Conservation (phyloP, 768 basidiomycete species). For the Lactifluus rugatus region DNA sequence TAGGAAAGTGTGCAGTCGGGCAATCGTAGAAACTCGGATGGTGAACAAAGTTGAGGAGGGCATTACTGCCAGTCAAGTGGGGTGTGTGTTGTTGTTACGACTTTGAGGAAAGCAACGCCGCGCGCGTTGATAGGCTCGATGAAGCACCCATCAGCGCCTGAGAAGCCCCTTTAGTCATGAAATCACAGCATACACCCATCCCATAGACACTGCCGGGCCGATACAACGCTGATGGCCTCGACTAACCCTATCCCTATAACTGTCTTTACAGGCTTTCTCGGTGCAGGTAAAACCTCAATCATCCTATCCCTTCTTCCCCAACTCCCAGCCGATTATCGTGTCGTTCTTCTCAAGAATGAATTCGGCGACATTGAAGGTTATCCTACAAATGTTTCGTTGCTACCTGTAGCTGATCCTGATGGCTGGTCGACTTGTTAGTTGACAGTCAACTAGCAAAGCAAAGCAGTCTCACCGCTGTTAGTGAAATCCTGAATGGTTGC, state of each 20-base stretch:
- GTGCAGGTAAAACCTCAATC: constrained; percentile 69
- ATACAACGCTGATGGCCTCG: too few relatives aligned
- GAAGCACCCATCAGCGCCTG: too few relatives aligned
- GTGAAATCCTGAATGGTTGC: constrained; percentile 94
- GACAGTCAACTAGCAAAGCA: constrained; percentile 86
- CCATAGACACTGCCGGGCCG: too few relatives aligned
- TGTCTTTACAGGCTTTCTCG: constrained; percentile 91
- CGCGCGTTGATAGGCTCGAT: too few relatives aligned
- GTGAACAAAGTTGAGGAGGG: constrained; percentile 13
- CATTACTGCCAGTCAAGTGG: not conserved
- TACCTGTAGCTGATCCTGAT: not conserved
- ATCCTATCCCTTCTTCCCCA: constrained; percentile 78
- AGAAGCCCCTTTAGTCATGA: too few relatives aligned
- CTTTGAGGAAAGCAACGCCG: too few relatives aligned
- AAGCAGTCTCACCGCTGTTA: constrained; percentile 76
- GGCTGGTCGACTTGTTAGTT: constrained; percentile 35
- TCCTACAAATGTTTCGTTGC: not conserved
- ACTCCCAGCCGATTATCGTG: constrained; percentile 77
- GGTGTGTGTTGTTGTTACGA: not conserved
- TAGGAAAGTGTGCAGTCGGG: constrained; percentile 54
- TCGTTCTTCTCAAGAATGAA: constrained; percentile 91
- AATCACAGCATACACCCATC: too few relatives aligned
- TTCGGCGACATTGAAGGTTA: constrained; percentile 88
- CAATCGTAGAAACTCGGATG: constrained; percentile 45
- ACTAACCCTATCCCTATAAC: constrained; percentile 88